A percentile compares a stretch with the other conserved stretches of the same genome.
phyloP scores from a whole-genome alignment of 176 grass and related monocot genomes.

The Melocanna baccifera region DNA sequence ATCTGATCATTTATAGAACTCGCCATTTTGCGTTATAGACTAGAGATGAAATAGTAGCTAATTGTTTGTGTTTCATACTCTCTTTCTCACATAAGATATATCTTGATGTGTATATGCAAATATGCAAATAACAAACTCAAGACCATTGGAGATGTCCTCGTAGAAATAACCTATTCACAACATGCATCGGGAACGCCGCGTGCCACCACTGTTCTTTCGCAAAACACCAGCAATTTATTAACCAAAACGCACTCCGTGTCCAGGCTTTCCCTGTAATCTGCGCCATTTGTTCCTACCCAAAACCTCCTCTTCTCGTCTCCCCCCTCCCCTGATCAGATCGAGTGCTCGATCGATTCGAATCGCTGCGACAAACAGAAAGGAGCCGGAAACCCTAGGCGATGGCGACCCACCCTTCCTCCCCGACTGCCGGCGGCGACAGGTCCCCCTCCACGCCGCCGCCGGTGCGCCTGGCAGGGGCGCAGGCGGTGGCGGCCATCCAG shows the following conservation, averaged over 20 bases:
- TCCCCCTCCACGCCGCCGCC: constrained; percentile 17
- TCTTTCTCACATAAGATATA: no score
- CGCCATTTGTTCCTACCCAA: neutral
- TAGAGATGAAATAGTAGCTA: no score
- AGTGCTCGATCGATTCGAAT: neutral
- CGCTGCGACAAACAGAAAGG: neutral
- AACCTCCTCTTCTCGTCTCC: neutral
- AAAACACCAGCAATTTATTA: neutral
- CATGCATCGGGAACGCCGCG: no score
- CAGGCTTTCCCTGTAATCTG: neutral
- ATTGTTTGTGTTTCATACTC: no score
- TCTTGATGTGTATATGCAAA: no score
- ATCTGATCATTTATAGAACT: no score
- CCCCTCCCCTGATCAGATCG: constrained; percentile 25
- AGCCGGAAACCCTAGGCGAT: constrained; percentile 6
- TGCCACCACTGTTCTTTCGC: neutral
- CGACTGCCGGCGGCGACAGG: constrained; percentile 27
- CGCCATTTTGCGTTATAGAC: no score
- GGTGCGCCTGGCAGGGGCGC: constrained; percentile 17
- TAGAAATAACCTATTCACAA: no score
- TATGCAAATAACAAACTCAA: no score
- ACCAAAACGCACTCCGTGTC: neutral
- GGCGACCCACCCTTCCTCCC: constrained; percentile 47
- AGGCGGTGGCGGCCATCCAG: constrained; percentile 52
- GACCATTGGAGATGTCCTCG: no score